Base-by-base conservation (phyloP, 352 stramenopile species). In the Peronospora farinosa region DNA sequence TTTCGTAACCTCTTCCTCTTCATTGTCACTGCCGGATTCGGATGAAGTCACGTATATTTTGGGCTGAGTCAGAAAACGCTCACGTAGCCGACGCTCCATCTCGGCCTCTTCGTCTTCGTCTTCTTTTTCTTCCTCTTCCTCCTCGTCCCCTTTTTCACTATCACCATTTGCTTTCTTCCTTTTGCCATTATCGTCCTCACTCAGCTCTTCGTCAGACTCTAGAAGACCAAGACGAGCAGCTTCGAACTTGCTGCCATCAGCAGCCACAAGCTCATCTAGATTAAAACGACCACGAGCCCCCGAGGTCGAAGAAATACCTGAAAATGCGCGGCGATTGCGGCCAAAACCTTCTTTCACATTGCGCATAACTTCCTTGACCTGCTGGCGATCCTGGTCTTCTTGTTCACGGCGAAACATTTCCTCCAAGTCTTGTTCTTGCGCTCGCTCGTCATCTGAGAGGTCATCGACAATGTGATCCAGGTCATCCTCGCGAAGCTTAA, bases 341-440 rank as follows among this genome's bases (percentile, higher is more conserved):
- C 83, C 83, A 54, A 90, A 93, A 39, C 83, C 83, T 47, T 93
- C 83, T 46, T 89, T 89, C n/a, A 93, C 83, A 47, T 91, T 91
- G 16, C 83, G 76, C 76, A 93, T 93, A 2, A 93, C 83, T 50
- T 88, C 79, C 48, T 83, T 83, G 9, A 93, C 71, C 27, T 88
- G 72, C 12, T 88, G 52, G 0, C 69, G 72, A 57, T 93, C 83
- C 39, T 78, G 58, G 3, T 80, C 69, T 43, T 91, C 79, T 10
- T 78, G 63, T 45, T 89, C 74, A 13, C 71, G 67, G 6, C 80
- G 83, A 52, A 88, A 85, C 51, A 88, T 73, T 42, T 87, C 78
- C 3, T 89, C 78, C 33, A 89, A 50, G 32, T 90, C 74, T 33
- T 81, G 63, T 40, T 79, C 57, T 40, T 83, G 60, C 6, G 68